Evolutionary conservation across 257 asterid species (phyloP).

Genomic region (Nicotiana sylvestris): DNA sequence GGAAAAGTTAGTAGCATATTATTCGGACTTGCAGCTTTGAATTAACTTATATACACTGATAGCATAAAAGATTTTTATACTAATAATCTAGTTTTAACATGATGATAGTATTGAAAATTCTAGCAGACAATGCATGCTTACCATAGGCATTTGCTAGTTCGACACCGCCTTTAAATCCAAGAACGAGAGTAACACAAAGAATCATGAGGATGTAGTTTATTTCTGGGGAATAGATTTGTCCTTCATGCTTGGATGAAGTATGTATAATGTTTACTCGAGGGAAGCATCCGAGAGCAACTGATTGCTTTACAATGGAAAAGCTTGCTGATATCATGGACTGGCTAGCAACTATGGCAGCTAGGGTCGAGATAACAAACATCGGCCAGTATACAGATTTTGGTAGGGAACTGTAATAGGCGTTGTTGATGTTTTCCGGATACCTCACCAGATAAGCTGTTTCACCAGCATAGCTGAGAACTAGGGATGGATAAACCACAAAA

Average conservation of each 20-base stretch:
- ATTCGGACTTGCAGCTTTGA: background rate
- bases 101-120: background rate
- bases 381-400: conserved; percentile 67
- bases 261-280: conserved; percentile 59
- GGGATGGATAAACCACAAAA: conserved; percentile 61
- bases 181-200: conserved; percentile 31
- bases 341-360: conserved; percentile 41
- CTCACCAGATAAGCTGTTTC: conserved; percentile 58
- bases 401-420: conserved; percentile 64
- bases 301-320: conserved; percentile 63
- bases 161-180: conserved; percentile 55
- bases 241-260: conserved; percentile 53
- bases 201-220: conserved; percentile 32
- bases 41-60: background rate
- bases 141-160: conserved; percentile 52
- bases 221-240: conserved; percentile 74
- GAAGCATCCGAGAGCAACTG: conserved; percentile 61
- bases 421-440: conserved; percentile 45
- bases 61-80: background rate
- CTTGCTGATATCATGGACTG: conserved; percentile 73
- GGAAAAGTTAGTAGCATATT: background rate
- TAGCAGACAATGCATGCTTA: conserved; percentile 8
- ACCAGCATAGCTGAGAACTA: conserved; percentile 57
- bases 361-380: conserved; percentile 60
- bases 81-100: background rate